Conservation (phyloP, 1,284 basidiomycete genomes). For the Tylopilus sp. region DNA sequence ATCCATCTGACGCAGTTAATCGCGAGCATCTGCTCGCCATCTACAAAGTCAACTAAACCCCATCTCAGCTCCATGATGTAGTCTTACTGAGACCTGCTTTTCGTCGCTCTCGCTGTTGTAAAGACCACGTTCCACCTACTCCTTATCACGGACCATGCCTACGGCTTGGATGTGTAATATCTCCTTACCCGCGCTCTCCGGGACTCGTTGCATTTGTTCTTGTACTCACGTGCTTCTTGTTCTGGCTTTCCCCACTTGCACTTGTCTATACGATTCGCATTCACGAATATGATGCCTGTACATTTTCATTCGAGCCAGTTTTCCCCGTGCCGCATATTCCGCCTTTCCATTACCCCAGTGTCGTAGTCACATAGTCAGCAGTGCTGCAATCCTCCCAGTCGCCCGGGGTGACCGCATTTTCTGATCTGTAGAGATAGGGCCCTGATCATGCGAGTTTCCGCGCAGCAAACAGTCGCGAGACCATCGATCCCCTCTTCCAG, state of each 20-base stretch:
- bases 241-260: slow-evolving; percentile 15
- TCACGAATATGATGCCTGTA: slow-evolving; percentile 16
- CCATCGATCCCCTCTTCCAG: no score
- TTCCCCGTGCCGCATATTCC: slow-evolving; percentile 6
- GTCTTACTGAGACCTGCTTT: slow-evolving; percentile 23
- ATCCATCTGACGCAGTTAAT: slow-evolving; percentile 33
- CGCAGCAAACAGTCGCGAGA: no score
- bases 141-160: slow-evolving; percentile 32
- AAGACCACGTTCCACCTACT: slow-evolving; percentile 15
- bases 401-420: no score
- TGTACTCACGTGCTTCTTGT: slow-evolving; percentile 27
- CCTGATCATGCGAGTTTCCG: no score
- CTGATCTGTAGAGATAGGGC: no score
- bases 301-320: slow-evolving; percentile 12
- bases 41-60: slow-evolving; percentile 18
- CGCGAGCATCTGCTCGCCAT: slow-evolving; percentile 19
- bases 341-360: background rate
- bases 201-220: slow-evolving; percentile 14
- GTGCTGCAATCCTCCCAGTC: slow-evolving; percentile 7
- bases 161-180: slow-evolving; percentile 30
- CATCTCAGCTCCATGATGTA: slow-evolving; percentile 33
- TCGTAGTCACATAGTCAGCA: slow-evolving; percentile 1
- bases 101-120: slow-evolving; percentile 16
- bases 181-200: slow-evolving; percentile 7
- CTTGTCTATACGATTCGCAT: slow-evolving; percentile 22